These are phyloP conservation scores for Daldinia vernicosa DNA, from an alignment of 495 filamentous ascomycete genomes.

Conservation along the genomic window DNA sequence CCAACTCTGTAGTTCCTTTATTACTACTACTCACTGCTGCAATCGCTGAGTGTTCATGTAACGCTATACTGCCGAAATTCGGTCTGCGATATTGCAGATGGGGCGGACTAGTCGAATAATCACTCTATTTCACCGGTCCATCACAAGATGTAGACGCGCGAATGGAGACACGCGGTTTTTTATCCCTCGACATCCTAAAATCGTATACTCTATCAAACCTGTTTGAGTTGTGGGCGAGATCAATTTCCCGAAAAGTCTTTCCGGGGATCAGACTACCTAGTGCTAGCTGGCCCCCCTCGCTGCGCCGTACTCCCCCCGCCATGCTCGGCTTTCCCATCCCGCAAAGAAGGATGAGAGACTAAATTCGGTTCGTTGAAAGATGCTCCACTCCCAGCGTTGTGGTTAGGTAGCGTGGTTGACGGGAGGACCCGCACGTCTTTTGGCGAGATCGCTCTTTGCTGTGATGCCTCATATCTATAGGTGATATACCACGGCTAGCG, in stretches of 20 bases:
- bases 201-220: background rate
- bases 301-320: slow-evolving; percentile 20
- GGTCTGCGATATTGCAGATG: slow-evolving; percentile 11
- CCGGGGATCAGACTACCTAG: slow-evolving; percentile 10
- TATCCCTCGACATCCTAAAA: background rate
- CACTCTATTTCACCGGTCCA: slow-evolving; percentile 9
- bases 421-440: slow-evolving; percentile 25
- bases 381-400: slow-evolving; percentile 5
- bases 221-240: background rate
- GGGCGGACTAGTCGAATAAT: slow-evolving; percentile 1
- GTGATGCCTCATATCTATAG: slow-evolving; percentile 7
- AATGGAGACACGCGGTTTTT: slow-evolving; percentile 31
- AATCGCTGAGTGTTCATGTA: slow-evolving; percentile 18
- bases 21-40: slow-evolving; percentile 8
- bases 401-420: slow-evolving; percentile 11
- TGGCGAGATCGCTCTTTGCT: slow-evolving; percentile 28
- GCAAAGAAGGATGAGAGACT: slow-evolving; percentile 15
- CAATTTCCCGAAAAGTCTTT: slow-evolving; percentile 31
- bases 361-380: slow-evolving; percentile 10
- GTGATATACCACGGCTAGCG: slow-evolving; percentile 10
- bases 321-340: slow-evolving; percentile 37
- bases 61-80: slow-evolving; percentile 16
- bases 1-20: slow-evolving; percentile 21
- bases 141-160: slow-evolving; percentile 21
- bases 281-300: slow-evolving; percentile 27